Evolutionary conservation across 371 early-diverging fungal species (phyloP).

Genomic region (Homolaphlyctis polyrhiza): DNA sequence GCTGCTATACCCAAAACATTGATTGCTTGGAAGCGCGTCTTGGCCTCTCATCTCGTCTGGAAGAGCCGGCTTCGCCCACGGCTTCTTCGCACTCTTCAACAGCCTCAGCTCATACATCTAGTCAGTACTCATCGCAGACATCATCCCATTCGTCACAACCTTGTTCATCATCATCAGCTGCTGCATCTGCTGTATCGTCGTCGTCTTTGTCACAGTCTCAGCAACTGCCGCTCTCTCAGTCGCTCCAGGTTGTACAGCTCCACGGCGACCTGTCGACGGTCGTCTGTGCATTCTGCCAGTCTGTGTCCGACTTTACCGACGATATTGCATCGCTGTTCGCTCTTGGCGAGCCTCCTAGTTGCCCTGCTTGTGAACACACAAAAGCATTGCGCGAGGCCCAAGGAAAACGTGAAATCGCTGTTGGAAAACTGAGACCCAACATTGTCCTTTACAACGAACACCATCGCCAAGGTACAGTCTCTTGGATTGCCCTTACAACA

Average conservation of each 20-base stretch:
- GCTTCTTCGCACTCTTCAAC: neutral
- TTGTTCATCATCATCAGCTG: too few species aligned
- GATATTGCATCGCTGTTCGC: slow-evolving; percentile 52
- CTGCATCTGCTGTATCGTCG: neutral
- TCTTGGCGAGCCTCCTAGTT: slow-evolving; percentile 66
- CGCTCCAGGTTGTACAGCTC: slow-evolving; percentile 68
- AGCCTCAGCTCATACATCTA: neutral
- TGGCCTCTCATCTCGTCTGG: slow-evolving; percentile 14
- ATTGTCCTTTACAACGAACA: slow-evolving; percentile 97
- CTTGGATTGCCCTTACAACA: neutral
- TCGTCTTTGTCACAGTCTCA: neutral
- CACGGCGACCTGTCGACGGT: slow-evolving; percentile 87
- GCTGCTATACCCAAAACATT: slow-evolving; percentile 98
- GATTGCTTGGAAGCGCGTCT: slow-evolving; percentile 83
- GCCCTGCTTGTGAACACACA: slow-evolving; percentile 68
- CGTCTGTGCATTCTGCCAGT: slow-evolving; percentile 76
- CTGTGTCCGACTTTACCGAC: slow-evolving; percentile 54
- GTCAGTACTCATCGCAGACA: neutral
- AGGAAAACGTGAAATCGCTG: slow-evolving; percentile 69
- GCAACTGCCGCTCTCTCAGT: neutral
- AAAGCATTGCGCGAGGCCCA: slow-evolving; percentile 51
- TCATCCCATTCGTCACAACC: neutral
- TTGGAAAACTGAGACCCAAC: slow-evolving; percentile 89
- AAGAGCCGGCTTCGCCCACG: neutral
- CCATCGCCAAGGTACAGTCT: slow-evolving; percentile 69